These are phyloP conservation scores for Metschnikowia sp. DNA, from an alignment of 805 yeast genomes.

Conservation along the genomic window DNA sequence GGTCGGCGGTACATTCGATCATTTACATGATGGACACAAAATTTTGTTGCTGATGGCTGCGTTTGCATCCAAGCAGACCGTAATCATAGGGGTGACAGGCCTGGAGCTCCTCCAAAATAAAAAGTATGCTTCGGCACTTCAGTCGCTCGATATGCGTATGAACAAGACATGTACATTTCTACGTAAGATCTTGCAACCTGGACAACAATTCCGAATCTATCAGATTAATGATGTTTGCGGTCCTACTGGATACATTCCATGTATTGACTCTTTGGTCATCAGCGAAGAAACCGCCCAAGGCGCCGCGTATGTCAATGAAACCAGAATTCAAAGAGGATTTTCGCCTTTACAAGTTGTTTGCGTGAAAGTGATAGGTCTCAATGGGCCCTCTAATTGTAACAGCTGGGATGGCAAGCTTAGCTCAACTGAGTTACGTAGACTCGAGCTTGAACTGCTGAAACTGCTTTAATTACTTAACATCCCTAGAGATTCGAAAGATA, in stretches of 20 bases:
- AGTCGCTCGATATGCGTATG: slow-evolving; percentile 54
- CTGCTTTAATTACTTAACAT: background rate
- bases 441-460: slow-evolving; percentile 8
- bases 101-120: slow-evolving; percentile 69
- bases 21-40: slow-evolving; percentile 92
- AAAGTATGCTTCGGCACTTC: slow-evolving; percentile 62
- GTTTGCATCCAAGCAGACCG: slow-evolving; percentile 48
- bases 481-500: background rate
- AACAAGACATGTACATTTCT: slow-evolving; percentile 49
- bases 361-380: slow-evolving; percentile 61
- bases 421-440: slow-evolving; percentile 71
- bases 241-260: slow-evolving; percentile 75
- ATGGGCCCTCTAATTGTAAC: slow-evolving; percentile 30
- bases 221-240: slow-evolving; percentile 87
- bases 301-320: slow-evolving; percentile 66
- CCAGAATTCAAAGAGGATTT: slow-evolving; percentile 57
- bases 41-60: slow-evolving; percentile 72
- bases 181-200: slow-evolving; percentile 40
- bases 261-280: slow-evolving; percentile 76
- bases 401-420: slow-evolving; percentile 73
- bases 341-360: slow-evolving; percentile 36
- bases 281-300: slow-evolving; percentile 79
- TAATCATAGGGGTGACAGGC: slow-evolving; percentile 86
- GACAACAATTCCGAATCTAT: slow-evolving; percentile 46
- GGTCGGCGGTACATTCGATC: slow-evolving; percentile 97